Base-by-base conservation (phyloP, 1,139 yeast species). In the Magnusiomyces suaveolens region DNA sequence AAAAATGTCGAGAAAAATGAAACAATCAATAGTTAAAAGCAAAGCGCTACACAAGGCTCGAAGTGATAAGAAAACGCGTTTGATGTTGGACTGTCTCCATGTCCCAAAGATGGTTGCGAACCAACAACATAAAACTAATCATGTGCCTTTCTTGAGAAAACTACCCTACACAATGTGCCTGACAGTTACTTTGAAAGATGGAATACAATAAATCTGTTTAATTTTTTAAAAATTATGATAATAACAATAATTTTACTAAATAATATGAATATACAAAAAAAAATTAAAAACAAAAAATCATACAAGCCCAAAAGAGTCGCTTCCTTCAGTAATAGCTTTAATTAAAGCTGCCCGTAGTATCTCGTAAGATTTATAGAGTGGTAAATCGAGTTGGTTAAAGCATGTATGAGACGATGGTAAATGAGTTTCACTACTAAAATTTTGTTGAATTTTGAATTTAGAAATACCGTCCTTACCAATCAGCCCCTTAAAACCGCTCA, bases 361-460 rank as follows among this genome's bases (percentile, higher is more conserved):
- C 57, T 88, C 96, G 66, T 92, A 92, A 12, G 84, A 80, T 56
- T 85, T 95, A 70, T 94, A 94, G 39, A 89, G 95, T 0, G 99
- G 99, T 56, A 92, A 73, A 68, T 89, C 96, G 58, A 92, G 77
- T 70, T 92, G 97, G 69, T 92, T 92, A 75, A 89, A 90, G 70
- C 98, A 92, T 0, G 98, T 92, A 66, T 92, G 98, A 2, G 97
- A 87, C 0, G 96, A 83, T 2, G 99, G 99, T 57, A 92, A 76
- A 57, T 97, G 79, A 56, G 87, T 95, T 18, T 83, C 80, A 14
- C 85, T 72, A 1, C 96, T 96, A 69, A 86, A 89, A 63, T 88
- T 97, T 57, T 95, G 78, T 65, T 89, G 97, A 59, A 94, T 87
- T 59, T 87, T 83, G 70, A 94, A 94, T 65, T 87, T 87, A 53